phyloP scores from a whole-genome alignment of 176 grass and related monocot species.

The Lolium multiflorum region DNA sequence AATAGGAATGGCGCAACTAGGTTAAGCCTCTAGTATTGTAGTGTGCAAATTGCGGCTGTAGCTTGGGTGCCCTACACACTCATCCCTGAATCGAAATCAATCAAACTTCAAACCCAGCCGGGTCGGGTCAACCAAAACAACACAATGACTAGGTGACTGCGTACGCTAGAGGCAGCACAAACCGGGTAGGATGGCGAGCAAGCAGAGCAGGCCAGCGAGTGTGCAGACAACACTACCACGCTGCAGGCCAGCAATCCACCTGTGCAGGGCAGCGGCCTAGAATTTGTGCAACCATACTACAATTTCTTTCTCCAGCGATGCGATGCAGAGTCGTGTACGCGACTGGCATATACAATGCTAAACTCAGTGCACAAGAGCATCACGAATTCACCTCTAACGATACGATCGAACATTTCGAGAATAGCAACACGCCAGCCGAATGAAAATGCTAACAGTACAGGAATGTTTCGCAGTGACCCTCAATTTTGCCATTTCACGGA shows the following conservation, averaged over 20 bases:
- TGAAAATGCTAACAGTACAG: slow-evolving; percentile 23
- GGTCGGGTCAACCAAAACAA: not conserved
- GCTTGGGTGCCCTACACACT: not conserved
- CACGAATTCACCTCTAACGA: slow-evolving; percentile 33
- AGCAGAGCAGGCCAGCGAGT: not conserved
- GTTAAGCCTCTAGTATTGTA: not conserved
- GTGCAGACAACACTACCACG: not conserved
- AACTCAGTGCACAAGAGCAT: not conserved
- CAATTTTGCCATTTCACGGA: slow-evolving; percentile 25
- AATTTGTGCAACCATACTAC: not conserved
- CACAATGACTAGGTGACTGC: not conserved
- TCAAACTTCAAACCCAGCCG: not conserved
- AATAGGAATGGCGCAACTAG: not conserved
- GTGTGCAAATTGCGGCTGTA: not conserved
- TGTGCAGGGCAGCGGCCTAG: not conserved
- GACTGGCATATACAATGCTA: slow-evolving; percentile 1
- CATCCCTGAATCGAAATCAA: slow-evolving; percentile 12
- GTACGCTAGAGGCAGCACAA: not conserved
- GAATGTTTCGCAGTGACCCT: not conserved
- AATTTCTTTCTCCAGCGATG: not conserved
- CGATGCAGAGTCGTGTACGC: too few relatives aligned
- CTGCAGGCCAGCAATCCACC: not conserved
- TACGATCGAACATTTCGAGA: not conserved
- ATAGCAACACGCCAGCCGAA: slow-evolving; percentile 15
- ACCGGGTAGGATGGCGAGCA: not conserved